phyloP scores from a whole-genome alignment of 371 early-diverging fungal species.

The Syncephalastrum contaminatum region DNA sequence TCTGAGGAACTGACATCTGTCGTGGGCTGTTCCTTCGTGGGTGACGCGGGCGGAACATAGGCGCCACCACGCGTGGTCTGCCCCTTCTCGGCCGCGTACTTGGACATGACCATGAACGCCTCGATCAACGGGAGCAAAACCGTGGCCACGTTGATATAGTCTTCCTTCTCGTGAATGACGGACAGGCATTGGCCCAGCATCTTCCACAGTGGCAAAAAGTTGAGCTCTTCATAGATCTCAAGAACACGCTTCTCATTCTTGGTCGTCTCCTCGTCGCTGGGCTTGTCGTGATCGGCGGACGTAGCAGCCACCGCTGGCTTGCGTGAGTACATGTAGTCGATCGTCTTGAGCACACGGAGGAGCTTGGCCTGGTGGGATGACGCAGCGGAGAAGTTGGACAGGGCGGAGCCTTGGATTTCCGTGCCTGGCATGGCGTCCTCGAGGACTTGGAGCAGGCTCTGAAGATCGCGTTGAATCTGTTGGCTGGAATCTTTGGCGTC shows the following conservation, averaged over 20 bases:
- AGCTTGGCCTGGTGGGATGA: slow-evolving; percentile 90
- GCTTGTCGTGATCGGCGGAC: slow-evolving; percentile 19
- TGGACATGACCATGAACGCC: slow-evolving; percentile 95
- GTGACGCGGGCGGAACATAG: slow-evolving; percentile 17
- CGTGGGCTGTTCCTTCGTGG: slow-evolving; percentile 22
- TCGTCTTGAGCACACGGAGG: slow-evolving; percentile 89
- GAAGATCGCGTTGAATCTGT: slow-evolving; percentile 68
- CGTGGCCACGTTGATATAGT: slow-evolving; percentile 88
- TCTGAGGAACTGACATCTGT: slow-evolving; percentile 46
- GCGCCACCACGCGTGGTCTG: slow-evolving; percentile 12
- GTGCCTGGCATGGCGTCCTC: slow-evolving; percentile 56
- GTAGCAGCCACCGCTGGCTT: slow-evolving; percentile 23
- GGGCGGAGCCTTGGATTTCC: slow-evolving; percentile 60
- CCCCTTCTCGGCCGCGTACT: slow-evolving; percentile 55
- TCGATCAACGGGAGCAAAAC: slow-evolving; percentile 94
- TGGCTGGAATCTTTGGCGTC: slow-evolving; percentile 73
- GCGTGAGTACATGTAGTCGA: slow-evolving; percentile 80
- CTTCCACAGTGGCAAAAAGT: slow-evolving; percentile 79
- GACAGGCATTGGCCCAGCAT: slow-evolving; percentile 73
- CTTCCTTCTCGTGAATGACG: slow-evolving; percentile 71
- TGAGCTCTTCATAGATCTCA: slow-evolving; percentile 72
- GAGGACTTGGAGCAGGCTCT: slow-evolving; percentile 60
- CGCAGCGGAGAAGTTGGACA: slow-evolving; percentile 78
- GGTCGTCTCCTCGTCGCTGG: slow-evolving; percentile 14
- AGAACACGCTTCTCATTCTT: slow-evolving; percentile 58